A percentile compares a stretch with the other conserved stretches of the same genome.
Conservation (phyloP, 208 protist species). For the Wallacemonas collosoma region DNA sequence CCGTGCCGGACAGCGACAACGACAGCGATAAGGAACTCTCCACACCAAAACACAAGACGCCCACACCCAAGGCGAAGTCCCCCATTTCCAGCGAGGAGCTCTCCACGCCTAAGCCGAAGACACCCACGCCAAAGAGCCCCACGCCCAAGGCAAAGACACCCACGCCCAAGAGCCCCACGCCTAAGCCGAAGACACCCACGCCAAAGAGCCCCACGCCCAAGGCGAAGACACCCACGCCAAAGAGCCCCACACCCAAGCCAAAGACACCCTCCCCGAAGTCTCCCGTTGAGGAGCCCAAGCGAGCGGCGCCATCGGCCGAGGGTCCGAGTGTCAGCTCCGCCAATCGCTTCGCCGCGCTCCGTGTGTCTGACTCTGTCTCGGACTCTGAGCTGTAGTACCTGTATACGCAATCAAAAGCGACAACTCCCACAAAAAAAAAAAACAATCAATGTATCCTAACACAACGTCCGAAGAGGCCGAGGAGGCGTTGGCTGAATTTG, state of each 20-base stretch:
- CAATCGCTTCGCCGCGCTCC: constrained; percentile 8
- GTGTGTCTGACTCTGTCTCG: constrained; percentile 9
- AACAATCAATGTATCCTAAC: background rate
- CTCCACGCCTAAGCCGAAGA: constrained; percentile 8
- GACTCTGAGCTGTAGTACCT: background rate
- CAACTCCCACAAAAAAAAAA: background rate
- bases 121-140: background rate
- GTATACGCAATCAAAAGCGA: background rate
- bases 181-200: background rate
- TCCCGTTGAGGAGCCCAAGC: background rate
- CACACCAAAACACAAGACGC: background rate
- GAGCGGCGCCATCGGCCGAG: background rate
- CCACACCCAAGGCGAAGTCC: background rate
- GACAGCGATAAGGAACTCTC: constrained; percentile 3
- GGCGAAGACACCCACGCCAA: background rate
- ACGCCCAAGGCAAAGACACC: background rate
- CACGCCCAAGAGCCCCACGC: background rate
- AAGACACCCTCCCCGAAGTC: background rate
- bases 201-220: background rate
- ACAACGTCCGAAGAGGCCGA: no score
- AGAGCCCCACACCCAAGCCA: background rate
- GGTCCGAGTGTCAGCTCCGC: background rate
- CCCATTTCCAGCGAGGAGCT: background rate
- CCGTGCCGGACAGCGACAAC: background rate
- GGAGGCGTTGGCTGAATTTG: no score